Evolutionary conservation across 2,329 filamentous ascomycete genomes (phyloP).

Genomic region (Verticillium isaacii): DNA sequence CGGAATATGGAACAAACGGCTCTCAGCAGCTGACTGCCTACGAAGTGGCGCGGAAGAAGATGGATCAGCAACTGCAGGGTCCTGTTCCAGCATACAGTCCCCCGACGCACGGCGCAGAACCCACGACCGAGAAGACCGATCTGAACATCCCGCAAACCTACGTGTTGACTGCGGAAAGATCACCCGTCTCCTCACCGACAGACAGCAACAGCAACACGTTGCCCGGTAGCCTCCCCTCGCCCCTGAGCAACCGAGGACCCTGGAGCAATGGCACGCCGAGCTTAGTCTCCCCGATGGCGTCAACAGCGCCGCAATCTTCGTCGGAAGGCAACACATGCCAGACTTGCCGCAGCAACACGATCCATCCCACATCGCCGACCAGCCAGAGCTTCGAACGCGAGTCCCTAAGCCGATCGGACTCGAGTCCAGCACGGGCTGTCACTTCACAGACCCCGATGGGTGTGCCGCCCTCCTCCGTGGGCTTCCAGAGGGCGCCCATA

Average conservation of each 20-base stretch:
- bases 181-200: constrained; percentile 19
- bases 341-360: background rate
- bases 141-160: constrained; percentile 10
- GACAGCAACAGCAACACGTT: constrained; percentile 31
- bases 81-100: constrained; percentile 45
- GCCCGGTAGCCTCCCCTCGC: constrained; percentile 40
- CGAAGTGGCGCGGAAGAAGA: constrained; percentile 44
- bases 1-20: constrained; percentile 34
- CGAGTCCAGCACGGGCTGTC: constrained; percentile 15
- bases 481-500: constrained; percentile 44
- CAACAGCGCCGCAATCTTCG: constrained; percentile 13
- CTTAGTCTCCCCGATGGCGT: constrained; percentile 36
- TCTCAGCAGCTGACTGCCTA: constrained; percentile 40
- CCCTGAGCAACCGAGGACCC: constrained; percentile 41
- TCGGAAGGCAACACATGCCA: constrained; percentile 14
- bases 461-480: constrained; percentile 21
- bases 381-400: constrained; percentile 15
- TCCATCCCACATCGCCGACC: constrained; percentile 11
- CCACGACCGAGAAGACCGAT: constrained; percentile 24
- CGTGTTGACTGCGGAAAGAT: constrained; percentile 6
- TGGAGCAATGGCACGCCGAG: constrained; percentile 32
- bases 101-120: constrained; percentile 22
- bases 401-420: constrained; percentile 22
- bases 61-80: constrained; percentile 46
- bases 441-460: constrained; percentile 14